Conservation (phyloP, 78 protist species). For the Tieghemostelium lacteum region DNA sequence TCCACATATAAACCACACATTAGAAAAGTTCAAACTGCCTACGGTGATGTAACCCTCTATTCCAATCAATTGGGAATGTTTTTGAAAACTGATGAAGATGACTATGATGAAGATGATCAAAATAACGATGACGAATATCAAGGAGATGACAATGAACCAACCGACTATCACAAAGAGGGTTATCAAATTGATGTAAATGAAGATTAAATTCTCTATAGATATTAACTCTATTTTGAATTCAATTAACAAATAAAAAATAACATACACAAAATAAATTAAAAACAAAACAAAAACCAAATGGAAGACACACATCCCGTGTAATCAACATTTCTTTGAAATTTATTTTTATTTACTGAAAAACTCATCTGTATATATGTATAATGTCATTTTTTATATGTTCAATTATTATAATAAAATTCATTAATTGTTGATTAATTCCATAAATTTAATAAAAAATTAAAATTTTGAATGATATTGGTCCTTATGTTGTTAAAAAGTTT, state of each 20-base stretch:
- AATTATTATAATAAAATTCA: too few species aligned
- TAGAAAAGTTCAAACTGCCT: slow-evolving; percentile 26
- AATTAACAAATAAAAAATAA: background rate
- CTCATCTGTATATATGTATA: too few species aligned
- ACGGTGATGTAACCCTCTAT: background rate
- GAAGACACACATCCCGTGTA: too few species aligned
- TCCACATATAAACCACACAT: slow-evolving; percentile 8
- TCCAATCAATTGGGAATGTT: slow-evolving; percentile 52
- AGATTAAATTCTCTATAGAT: too few species aligned
- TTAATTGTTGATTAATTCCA: too few species aligned
- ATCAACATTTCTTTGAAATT: too few species aligned
- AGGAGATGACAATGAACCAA: background rate
- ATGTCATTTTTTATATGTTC: too few species aligned
- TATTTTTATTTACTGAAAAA: too few species aligned
- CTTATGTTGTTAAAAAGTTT: too few species aligned
- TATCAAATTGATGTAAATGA: background rate
- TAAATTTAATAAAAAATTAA: too few species aligned
- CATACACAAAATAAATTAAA: background rate
- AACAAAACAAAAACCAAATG: background rate
- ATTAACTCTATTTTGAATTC: background rate
- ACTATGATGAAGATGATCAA: background rate
- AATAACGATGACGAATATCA: background rate
- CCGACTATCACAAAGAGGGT: slow-evolving; percentile 4
- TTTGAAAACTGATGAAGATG: background rate
- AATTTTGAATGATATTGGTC: too few species aligned